Percentiles rank a stretch among this genome's conserved stretches.
These are phyloP conservation scores for Fusarium buharicum DNA, from an alignment of 2,329 filamentous ascomycete genomes.

Conservation along the genomic window DNA sequence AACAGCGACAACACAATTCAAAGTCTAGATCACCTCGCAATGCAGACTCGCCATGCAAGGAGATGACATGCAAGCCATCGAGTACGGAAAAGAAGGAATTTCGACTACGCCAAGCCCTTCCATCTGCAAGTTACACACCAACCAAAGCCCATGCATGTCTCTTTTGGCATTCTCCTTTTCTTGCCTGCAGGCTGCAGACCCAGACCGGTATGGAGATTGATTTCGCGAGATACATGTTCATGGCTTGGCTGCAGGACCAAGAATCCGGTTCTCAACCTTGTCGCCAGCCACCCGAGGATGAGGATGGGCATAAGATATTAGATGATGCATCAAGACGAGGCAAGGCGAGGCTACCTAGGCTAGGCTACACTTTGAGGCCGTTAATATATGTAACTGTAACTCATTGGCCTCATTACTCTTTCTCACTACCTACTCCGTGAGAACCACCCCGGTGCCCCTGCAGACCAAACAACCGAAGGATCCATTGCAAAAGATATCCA, in stretches of 20 bases:
- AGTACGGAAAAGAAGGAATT: slow-evolving; percentile 11
- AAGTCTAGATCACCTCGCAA: not conserved
- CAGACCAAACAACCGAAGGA: not conserved
- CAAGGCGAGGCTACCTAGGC: not conserved
- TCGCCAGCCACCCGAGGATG: too few relatives aligned
- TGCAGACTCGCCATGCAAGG: too few relatives aligned
- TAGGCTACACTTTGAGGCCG: too few relatives aligned
- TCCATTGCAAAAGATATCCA: not conserved
- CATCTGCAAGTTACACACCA: too few relatives aligned
- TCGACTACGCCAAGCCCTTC: slow-evolving; percentile 1
- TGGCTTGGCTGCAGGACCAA: not conserved
- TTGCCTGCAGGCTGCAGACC: too few relatives aligned
- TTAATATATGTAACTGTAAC: too few relatives aligned
- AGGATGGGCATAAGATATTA: too few relatives aligned
- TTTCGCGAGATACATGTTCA: too few relatives aligned
- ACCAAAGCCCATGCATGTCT: too few relatives aligned
- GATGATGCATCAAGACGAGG: not conserved
- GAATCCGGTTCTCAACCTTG: not conserved
- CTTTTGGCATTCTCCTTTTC: too few relatives aligned
- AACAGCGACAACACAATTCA: not conserved
- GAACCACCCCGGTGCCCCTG: not conserved
- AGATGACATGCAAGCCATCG: slow-evolving; percentile 9
- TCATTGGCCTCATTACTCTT: too few relatives aligned
- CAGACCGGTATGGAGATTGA: slow-evolving; percentile 37
- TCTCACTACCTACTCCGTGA: too few relatives aligned